phyloP scores from a whole-genome alignment of 2,329 filamentous ascomycete species.

The Tolypocladium album region DNA sequence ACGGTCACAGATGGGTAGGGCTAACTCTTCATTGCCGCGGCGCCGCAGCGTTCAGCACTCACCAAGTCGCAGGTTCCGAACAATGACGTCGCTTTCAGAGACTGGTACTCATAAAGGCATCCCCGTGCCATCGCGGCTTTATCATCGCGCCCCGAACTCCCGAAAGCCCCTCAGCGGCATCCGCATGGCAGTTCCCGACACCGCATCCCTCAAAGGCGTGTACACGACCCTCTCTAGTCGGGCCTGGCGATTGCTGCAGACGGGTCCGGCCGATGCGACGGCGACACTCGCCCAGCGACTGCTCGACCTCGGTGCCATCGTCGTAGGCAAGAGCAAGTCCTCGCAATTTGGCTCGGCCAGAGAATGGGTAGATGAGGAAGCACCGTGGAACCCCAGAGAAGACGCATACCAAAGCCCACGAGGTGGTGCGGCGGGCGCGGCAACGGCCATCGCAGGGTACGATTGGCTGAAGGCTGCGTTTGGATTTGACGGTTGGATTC shows the following conservation, averaged over 20 bases:
- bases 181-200: constrained; percentile 24
- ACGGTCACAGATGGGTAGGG: constrained; percentile 2
- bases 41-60: neutral
- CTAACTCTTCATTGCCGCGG: neutral
- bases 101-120: constrained; percentile 17
- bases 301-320: constrained; percentile 46
- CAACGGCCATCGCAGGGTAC: constrained; percentile 25
- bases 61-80: constrained; percentile 15
- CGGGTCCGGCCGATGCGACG: constrained; percentile 28
- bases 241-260: constrained; percentile 44
- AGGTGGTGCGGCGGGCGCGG: constrained; percentile 27
- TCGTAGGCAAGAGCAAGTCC: constrained; percentile 43
- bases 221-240: constrained; percentile 46
- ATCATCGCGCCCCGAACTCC: constrained; percentile 14
- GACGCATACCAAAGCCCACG: constrained; percentile 31
- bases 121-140: constrained; percentile 27
- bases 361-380: constrained; percentile 30
- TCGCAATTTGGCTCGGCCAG: constrained; percentile 31
- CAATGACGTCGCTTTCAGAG: constrained; percentile 14
- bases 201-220: constrained; percentile 31
- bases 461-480: constrained; percentile 28
- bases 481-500: constrained; percentile 22
- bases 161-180: constrained; percentile 24
- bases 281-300: constrained; percentile 41
- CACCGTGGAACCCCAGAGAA: constrained; percentile 34